These are phyloP conservation scores for Mortierella sp. DNA, from an alignment of 371 early-diverging fungal genomes.

Conservation along the genomic window DNA sequence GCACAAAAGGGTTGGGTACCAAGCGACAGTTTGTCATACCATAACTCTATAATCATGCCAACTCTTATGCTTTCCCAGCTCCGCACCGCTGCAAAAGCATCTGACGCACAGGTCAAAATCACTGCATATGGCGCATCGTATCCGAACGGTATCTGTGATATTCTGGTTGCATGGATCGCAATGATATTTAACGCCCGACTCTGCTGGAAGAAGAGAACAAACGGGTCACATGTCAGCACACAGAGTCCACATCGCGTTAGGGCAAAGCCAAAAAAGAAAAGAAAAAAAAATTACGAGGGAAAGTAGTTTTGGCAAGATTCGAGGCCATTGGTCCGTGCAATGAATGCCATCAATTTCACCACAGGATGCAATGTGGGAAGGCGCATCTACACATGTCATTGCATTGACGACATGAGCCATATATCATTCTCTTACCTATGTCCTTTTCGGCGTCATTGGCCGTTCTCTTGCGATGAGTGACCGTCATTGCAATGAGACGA, in stretches of 20 bases:
- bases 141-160: constrained; percentile 89
- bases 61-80: constrained; percentile 86
- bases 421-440: constrained; percentile 36
- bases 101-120: constrained; percentile 97
- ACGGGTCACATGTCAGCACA: constrained; percentile 33
- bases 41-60: constrained; percentile 92
- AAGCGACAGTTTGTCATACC: constrained; percentile 48
- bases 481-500: constrained; percentile 41
- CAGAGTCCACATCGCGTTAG: background rate
- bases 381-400: constrained; percentile 32
- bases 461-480: constrained; percentile 56
- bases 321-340: background rate
- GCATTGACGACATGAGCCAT: background rate
- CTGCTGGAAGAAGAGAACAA: constrained; percentile 16
- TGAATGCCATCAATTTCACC: background rate
- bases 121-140: constrained; percentile 92
- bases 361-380: constrained; percentile 2
- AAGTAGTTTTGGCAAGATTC: constrained; percentile 1
- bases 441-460: constrained; percentile 57
- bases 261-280: background rate
- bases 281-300: constrained; percentile 19
- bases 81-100: constrained; percentile 92
- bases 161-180: constrained; percentile 95
- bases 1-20: background rate
- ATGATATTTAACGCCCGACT: constrained; percentile 72